A percentile compares a stretch with the other conserved stretches of the same genome.
These are phyloP conservation scores for Monosporozyma servazzii DNA, from an alignment of 805 yeast species.

Conservation along the genomic window DNA sequence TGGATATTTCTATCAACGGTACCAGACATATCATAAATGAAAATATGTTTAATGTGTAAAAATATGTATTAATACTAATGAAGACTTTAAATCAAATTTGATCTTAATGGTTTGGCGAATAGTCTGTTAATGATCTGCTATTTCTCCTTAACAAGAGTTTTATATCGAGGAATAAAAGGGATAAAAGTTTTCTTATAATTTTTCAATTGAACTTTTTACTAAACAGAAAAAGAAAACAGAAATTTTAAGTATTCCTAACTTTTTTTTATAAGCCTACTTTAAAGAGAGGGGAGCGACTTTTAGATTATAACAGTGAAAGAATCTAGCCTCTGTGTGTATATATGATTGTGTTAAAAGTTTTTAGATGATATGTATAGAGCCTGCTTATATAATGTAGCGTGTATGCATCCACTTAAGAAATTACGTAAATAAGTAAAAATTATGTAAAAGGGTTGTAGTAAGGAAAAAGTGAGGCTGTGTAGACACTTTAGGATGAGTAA, in stretches of 20 bases:
- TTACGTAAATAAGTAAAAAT: too few relatives aligned
- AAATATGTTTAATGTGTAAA: not conserved
- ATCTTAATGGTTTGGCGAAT: not conserved
- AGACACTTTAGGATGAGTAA: too few relatives aligned
- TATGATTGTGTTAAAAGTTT: too few relatives aligned
- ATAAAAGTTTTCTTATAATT: not conserved
- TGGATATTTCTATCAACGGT: not conserved
- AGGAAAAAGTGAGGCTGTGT: too few relatives aligned
- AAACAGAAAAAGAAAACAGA: not conserved
- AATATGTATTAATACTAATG: too few relatives aligned
- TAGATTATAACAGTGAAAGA: too few relatives aligned
- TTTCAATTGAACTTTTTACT: not conserved
- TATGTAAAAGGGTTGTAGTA: too few relatives aligned
- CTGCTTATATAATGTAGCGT: too few relatives aligned
- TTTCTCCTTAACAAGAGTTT: not conserved
- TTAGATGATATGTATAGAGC: too few relatives aligned
- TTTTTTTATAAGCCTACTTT: not conserved
- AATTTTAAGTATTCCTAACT: not conserved
- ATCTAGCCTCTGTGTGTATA: too few relatives aligned
- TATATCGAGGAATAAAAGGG: not conserved
- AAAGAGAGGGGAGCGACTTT: not conserved
- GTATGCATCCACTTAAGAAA: too few relatives aligned
- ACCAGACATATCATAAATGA: not conserved
- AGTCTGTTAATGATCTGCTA: not conserved
- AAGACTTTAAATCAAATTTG: not conserved